Evolutionary conservation across 2,329 filamentous ascomycete species (phyloP), one percentile per base, ranked within the genome.

Genomic region (Colletotrichum chrysophilum): DNA sequence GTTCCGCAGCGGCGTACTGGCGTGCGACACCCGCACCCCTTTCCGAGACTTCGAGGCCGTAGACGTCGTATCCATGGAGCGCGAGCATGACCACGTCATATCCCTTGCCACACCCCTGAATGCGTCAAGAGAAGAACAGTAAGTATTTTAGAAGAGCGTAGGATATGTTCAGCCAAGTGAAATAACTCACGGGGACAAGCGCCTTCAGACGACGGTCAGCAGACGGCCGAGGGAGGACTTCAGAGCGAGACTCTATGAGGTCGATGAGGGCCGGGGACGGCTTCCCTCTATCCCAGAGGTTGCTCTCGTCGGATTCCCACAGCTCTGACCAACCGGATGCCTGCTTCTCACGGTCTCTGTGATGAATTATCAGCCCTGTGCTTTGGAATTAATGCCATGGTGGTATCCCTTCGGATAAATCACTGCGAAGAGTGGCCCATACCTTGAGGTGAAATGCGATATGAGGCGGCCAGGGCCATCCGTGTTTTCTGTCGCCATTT

Each of bases 351-450:
- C 52, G 52, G 1, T 43, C 4, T n/a, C 38, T 43, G 38, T 10
- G 16, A n/a, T n/a, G 0, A n/a, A 1, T 43, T 0, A 3, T 43
- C 18, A 43, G 18, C 38, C 16, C 38, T 43, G 38, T 10, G 16
- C 38, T 1, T 5, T 0, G 16, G 1, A 43, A 43, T 0, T 9
- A 38, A 3, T 18, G 14, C 34, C 12, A 34, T 13, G 32, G 12
- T 1, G 13, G 2, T 4, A 1, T 6, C 13, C 1, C 3, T 36
- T 7, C 34, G 34, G 34, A 0, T 16, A 1, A 0, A 36, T 16
- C 2, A 0, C 36, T 38, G 36, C 36, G 4, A 38, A 38, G 13
- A 38, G 2, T 3, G 36, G 16, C 16, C 36, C 36, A 0, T 5
- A 43, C 38, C 4, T 43, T n/a, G 38, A 43, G 8, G 8, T 43